phyloP scores from a whole-genome alignment of 345 rosid genomes.

The Dipteronia dyeriana region DNA sequence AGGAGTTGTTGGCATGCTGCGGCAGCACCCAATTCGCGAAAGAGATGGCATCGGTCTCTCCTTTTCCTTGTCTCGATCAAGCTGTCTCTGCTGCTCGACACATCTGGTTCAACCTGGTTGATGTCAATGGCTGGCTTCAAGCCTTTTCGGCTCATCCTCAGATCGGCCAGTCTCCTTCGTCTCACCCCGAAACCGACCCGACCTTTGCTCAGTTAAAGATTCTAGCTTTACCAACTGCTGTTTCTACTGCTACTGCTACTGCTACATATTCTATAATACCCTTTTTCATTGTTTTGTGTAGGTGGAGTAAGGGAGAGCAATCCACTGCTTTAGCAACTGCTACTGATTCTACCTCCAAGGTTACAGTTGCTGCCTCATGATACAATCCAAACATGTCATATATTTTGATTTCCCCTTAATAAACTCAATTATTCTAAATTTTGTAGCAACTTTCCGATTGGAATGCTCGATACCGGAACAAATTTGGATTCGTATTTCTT shows the following conservation, averaged over 20 bases:
- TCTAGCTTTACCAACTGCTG: neutral
- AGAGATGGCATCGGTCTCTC: conserved; percentile 62
- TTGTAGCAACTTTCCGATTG: conserved; percentile 61
- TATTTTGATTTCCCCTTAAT: no score
- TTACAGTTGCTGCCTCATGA: no score
- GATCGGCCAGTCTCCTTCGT: conserved; percentile 65
- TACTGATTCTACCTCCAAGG: conserved; percentile 53
- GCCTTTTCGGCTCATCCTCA: conserved; percentile 91
- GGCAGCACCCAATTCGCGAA: conserved; percentile 75
- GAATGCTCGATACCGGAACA: conserved; percentile 65
- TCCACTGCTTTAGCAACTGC: conserved; percentile 85
- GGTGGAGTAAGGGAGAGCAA: conserved; percentile 83
- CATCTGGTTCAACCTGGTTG: conserved; percentile 88
- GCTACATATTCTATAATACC: neutral
- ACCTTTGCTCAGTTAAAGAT: conserved; percentile 47
- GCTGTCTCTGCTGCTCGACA: conserved; percentile 61
- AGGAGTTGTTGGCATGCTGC: conserved; percentile 72
- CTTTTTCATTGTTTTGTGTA: conserved; percentile 14
- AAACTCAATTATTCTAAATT: no score
- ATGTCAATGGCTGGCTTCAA: conserved; percentile 82
- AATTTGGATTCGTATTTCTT: conserved; percentile 76
- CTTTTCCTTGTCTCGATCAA: conserved; percentile 50
- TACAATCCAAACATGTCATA: no score
- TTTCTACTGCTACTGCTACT: neutral
- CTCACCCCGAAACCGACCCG: conserved; percentile 24